A percentile compares a stretch with the other conserved stretches of the same genome.
Conservation (phyloP, 2,329 filamentous ascomycete species). For the Diaporthe destruens region DNA sequence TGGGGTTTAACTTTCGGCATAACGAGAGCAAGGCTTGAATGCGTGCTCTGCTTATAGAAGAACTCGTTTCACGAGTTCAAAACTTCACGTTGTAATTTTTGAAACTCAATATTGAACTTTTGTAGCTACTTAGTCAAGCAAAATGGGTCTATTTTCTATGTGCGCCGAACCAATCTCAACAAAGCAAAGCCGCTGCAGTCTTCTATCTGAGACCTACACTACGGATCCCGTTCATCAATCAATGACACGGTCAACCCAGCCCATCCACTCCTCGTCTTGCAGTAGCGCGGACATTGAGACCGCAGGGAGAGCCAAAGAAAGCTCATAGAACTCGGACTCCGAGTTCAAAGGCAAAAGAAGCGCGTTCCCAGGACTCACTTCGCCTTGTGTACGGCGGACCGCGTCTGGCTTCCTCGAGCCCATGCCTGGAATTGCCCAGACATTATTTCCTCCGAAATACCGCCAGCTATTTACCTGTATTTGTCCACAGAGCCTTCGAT, state of each 20-base stretch:
- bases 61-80: too few species aligned
- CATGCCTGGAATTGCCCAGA: slow-evolving; percentile 2
- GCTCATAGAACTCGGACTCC: background rate
- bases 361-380: background rate
- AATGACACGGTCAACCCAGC: background rate
- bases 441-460: background rate
- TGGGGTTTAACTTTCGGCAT: too few species aligned
- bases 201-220: background rate
- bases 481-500: background rate
- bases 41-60: too few species aligned
- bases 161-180: too few species aligned
- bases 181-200: too few species aligned
- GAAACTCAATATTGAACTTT: too few species aligned
- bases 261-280: background rate
- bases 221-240: background rate
- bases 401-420: background rate
- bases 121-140: too few species aligned
- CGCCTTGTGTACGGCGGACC: background rate
- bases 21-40: too few species aligned
- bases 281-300: background rate
- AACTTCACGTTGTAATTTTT: too few species aligned
- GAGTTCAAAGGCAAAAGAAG: background rate
- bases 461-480: background rate
- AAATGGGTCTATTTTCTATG: too few species aligned
- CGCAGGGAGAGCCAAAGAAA: background rate